Conservation (phyloP, 2,329 filamentous ascomycete genomes). For the Epichloe hybrida region DNA sequence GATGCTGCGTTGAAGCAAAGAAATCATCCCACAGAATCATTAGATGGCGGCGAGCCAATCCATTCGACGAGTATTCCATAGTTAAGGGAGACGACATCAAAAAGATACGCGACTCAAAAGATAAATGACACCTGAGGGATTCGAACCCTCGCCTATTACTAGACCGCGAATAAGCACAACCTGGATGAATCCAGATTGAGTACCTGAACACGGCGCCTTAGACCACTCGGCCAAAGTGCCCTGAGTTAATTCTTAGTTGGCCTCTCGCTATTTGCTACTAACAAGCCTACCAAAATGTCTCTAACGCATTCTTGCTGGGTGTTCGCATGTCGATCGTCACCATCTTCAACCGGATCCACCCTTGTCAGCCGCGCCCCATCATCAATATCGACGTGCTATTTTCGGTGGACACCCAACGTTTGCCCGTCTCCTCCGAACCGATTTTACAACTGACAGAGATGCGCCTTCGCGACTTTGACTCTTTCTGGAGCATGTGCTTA, state of each 20-base stretch:
- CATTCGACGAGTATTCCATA: too few relatives aligned
- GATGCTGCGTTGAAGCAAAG: too few relatives aligned
- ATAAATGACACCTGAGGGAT: slow-evolving; percentile 17
- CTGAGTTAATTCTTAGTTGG: accelerated
- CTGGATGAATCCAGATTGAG: accelerated
- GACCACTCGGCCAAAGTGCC: slow-evolving; percentile 9
- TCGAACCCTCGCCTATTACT: slow-evolving; percentile 19
- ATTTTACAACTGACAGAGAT: neutral
- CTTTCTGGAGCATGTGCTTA: neutral
- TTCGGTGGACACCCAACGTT: neutral
- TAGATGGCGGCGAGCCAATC: neutral
- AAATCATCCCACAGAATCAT: neutral
- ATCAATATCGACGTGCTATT: neutral
- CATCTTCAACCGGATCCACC: neutral
- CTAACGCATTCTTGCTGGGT: too few relatives aligned
- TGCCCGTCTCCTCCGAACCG: neutral
- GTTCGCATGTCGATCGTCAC: too few relatives aligned
- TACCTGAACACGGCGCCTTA: slow-evolving; percentile 9
- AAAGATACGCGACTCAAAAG: too few relatives aligned
- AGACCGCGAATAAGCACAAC: slow-evolving; percentile 9
- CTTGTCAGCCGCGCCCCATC: neutral
- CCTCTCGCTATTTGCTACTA: accelerated
- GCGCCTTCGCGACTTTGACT: neutral
- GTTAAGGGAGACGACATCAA: too few relatives aligned
- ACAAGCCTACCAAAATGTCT: accelerated